Conservation (phyloP, 352 stramenopile species). For the Pythium insidiosum region DNA sequence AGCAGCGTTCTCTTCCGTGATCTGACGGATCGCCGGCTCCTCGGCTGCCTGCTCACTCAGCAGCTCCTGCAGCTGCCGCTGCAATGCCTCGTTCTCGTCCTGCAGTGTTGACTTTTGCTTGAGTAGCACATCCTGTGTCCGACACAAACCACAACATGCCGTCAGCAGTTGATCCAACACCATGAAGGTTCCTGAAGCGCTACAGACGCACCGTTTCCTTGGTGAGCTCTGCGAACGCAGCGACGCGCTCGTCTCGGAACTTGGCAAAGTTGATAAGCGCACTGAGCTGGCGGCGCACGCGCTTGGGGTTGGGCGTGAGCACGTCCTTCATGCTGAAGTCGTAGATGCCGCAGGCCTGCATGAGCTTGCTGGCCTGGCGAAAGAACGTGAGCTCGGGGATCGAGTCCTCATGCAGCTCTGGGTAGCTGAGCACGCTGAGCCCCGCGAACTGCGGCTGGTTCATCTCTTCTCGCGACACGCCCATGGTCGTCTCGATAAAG, state of each 20-base stretch:
- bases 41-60: conserved; percentile 42
- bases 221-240: conserved; percentile 75
- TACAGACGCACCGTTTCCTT: conserved; percentile 31
- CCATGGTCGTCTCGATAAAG: conserved; percentile 88
- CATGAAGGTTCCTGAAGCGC: neutral
- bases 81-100: conserved; percentile 51
- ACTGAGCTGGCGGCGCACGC: conserved; percentile 90
- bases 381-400: conserved; percentile 93
- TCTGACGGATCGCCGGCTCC: conserved; percentile 43
- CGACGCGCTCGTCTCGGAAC: conserved; percentile 91
- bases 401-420: conserved; percentile 92
- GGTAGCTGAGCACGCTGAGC: conserved; percentile 73
- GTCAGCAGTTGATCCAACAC: neutral
- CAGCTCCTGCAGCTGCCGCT: conserved; percentile 56
- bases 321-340: conserved; percentile 95
- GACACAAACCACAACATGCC: no score
- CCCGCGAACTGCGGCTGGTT: conserved; percentile 84
- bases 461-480: conserved; percentile 88
- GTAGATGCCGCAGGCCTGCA: conserved; percentile 87
- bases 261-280: conserved; percentile 97
- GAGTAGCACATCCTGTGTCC: conserved; percentile 33
- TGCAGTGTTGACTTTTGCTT: conserved; percentile 32
- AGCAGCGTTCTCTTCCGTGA: conserved; percentile 75
- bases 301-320: conserved; percentile 77
- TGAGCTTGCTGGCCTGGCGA: conserved; percentile 79